A percentile compares a stretch with the other conserved stretches of the same genome.
Evolutionary conservation across 2,329 filamentous ascomycete genomes (phyloP).

Genomic region (Coniochaeta prunicola): DNA sequence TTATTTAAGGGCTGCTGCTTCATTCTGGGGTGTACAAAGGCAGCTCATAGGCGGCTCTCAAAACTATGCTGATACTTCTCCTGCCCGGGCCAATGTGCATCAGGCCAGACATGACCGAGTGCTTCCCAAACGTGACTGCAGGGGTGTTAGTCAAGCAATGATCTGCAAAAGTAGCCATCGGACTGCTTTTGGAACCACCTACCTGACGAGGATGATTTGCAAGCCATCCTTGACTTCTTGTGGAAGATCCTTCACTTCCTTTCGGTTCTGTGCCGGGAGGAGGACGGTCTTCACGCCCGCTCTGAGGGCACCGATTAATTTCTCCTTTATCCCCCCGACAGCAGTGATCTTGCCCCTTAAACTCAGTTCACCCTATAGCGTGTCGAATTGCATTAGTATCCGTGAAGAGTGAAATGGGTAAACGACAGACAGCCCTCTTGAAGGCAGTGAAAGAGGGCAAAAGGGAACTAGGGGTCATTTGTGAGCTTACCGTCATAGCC

Average conservation of each 20-base stretch:
- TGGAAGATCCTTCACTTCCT: conserved; percentile 87
- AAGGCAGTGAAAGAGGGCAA: not conserved
- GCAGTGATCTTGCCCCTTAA: conserved; percentile 86
- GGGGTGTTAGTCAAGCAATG: not conserved
- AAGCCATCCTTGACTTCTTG: conserved; percentile 81
- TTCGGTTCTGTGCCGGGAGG: conserved; percentile 79
- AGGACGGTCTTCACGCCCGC: conserved; percentile 94
- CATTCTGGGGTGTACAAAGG: not conserved
- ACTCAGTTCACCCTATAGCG: conserved; percentile 55
- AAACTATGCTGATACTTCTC: conserved; percentile 52
- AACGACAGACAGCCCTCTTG: not conserved
- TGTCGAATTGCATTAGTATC: conserved; percentile 9
- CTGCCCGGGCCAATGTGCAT: conserved; percentile 74
- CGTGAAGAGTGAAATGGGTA: conserved; percentile 3
- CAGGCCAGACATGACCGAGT: conserved; percentile 85
- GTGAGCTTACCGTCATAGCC: conserved; percentile 73
- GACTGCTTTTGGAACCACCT: conserved; percentile 31
- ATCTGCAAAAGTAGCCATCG: not conserved
- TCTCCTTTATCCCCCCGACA: conserved; percentile 97
- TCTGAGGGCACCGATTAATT: conserved; percentile 86
- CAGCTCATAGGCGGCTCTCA: conserved; percentile 66
- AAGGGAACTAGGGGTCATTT: conserved; percentile 2
- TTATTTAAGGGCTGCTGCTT: not conserved
- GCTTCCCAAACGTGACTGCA: conserved; percentile 88
- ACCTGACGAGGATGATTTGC: conserved; percentile 84